These are phyloP conservation scores for Aspergillus asperescens DNA, from an alignment of 495 filamentous ascomycete species.

Conservation along the genomic window DNA sequence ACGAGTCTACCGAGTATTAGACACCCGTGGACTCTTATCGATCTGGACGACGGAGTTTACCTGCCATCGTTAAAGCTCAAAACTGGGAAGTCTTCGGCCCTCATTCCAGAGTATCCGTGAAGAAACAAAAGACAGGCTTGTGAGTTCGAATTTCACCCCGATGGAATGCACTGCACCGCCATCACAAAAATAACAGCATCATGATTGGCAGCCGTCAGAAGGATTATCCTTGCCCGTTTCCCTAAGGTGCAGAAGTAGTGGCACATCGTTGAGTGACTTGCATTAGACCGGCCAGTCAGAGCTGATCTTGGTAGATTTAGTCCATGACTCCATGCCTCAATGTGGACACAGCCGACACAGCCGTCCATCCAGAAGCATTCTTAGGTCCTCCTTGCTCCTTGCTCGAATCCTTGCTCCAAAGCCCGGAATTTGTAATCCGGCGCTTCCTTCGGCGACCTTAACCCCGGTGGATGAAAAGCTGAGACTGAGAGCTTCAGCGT, in stretches of 20 bases:
- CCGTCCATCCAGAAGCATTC: neutral
- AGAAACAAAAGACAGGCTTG: neutral
- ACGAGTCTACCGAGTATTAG: too few relatives aligned
- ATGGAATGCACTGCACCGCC: neutral
- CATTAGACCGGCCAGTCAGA: constrained; percentile 5
- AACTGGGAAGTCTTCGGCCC: neutral
- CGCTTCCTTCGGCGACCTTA: neutral
- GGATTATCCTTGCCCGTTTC: neutral
- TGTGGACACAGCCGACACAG: too few relatives aligned
- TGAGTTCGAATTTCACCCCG: too few relatives aligned
- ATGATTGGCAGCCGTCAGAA: neutral
- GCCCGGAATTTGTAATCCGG: neutral
- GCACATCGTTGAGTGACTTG: constrained; percentile 1
- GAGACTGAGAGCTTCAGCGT: too few relatives aligned
- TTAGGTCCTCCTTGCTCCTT: neutral
- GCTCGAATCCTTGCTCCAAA: neutral
- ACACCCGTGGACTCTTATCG: neutral
- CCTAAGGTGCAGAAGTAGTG: neutral
- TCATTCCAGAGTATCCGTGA: too few relatives aligned
- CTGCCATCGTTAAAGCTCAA: too few relatives aligned
- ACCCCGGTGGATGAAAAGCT: neutral
- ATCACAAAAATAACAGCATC: neutral
- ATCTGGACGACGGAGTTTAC: neutral
- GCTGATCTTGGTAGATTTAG: neutral
- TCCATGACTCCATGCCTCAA: constrained; percentile 4